These are phyloP conservation scores for Collybia mongolica DNA, from an alignment of 768 basidiomycete genomes.

Conservation along the genomic window DNA sequence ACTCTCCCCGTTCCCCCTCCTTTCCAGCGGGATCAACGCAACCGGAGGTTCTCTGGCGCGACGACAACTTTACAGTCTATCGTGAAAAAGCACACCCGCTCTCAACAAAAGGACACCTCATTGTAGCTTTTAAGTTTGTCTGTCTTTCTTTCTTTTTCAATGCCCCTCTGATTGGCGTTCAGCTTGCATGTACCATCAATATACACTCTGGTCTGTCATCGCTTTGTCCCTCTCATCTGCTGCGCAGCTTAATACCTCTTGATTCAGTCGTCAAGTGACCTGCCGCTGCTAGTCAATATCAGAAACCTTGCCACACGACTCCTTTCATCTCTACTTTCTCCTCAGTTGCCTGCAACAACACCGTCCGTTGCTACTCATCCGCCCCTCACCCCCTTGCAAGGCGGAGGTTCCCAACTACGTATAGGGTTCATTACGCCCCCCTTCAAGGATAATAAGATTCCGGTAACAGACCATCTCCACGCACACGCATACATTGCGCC, in stretches of 20 bases:
- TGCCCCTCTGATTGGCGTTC: conserved; percentile 7
- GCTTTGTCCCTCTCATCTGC: conserved; percentile 5
- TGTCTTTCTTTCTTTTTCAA: neutral
- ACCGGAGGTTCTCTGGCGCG: conserved; percentile 69
- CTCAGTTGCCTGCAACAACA: conserved; percentile 33
- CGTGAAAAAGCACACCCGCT: conserved; percentile 69
- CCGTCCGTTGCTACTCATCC: conserved; percentile 21
- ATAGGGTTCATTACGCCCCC: conserved; percentile 82
- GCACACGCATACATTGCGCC: conserved; percentile 71
- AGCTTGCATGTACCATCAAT: conserved; percentile 80
- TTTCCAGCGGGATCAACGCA: conserved; percentile 46
- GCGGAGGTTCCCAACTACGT: conserved; percentile 41
- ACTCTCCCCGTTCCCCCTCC: conserved; percentile 43
- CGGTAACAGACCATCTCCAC: conserved; percentile 78
- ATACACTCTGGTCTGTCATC: conserved; percentile 60
- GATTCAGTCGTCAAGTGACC: conserved; percentile 66
- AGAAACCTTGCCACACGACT: conserved; percentile 57
- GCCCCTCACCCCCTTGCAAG: conserved; percentile 24
- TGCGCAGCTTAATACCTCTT: conserved; percentile 7
- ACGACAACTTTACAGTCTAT: conserved; percentile 76
- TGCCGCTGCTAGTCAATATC: conserved; percentile 67
- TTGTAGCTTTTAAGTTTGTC: conserved; percentile 75
- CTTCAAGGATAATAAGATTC: conserved; percentile 75
- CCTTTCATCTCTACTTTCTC: conserved; percentile 44
- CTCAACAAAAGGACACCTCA: conserved; percentile 70